These are phyloP conservation scores for Pleurotus cornucopiae DNA, from an alignment of 768 basidiomycete species.

Conservation along the genomic window DNA sequence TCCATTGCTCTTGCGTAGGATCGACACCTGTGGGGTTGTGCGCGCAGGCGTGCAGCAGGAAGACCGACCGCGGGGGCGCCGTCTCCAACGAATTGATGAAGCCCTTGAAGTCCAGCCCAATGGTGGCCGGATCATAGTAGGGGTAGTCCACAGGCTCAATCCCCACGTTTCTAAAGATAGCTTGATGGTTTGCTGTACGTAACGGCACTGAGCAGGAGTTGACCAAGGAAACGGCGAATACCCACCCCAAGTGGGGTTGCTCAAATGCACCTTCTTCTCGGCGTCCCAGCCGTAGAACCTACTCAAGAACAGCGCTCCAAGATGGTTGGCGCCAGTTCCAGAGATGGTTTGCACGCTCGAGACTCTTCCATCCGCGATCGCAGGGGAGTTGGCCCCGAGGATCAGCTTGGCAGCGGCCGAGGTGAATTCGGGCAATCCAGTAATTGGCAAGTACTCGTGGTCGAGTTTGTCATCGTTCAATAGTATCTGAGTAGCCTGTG, in stretches of 20 bases:
- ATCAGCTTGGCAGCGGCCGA: conserved; percentile 79
- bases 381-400: conserved; percentile 67
- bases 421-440: conserved; percentile 81
- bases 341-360: conserved; percentile 90
- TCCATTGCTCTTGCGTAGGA: conserved; percentile 87
- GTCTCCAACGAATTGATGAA: conserved; percentile 54
- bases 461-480: conserved; percentile 70
- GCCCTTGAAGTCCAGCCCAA: conserved; percentile 77
- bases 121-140: conserved; percentile 92
- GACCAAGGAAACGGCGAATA: conserved; percentile 9
- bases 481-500: conserved; percentile 69
- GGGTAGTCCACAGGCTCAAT: conserved; percentile 84
- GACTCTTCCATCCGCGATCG: conserved; percentile 66
- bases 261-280: conserved; percentile 74
- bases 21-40: conserved; percentile 98
- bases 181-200: conserved; percentile 76
- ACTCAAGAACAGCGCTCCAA: conserved; percentile 83
- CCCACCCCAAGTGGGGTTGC: conserved; percentile 94
- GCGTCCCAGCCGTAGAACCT: conserved; percentile 73
- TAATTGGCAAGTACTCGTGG: conserved; percentile 91
- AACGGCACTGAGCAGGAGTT: neutral
- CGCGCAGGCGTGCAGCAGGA: conserved; percentile 91
- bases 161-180: conserved; percentile 88
- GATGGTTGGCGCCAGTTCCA: conserved; percentile 94
- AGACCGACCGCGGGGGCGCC: conserved; percentile 75